A percentile compares a stretch with the other conserved stretches of the same genome.
These are phyloP conservation scores for Fraxinus cuspidata DNA, from an alignment of 257 asterid species.

Conservation along the genomic window DNA sequence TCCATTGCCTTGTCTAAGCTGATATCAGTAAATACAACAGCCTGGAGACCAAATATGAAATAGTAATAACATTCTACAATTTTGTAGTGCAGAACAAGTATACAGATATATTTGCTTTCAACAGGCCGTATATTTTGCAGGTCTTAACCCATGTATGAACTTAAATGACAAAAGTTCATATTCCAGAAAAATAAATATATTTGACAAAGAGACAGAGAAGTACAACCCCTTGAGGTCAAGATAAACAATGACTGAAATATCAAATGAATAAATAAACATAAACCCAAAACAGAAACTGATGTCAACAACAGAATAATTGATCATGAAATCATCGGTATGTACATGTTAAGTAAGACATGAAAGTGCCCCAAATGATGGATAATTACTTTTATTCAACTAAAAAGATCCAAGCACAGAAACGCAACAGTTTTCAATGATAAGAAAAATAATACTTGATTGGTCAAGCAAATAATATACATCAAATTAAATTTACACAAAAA, in stretches of 20 bases:
- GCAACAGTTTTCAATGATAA: neutral
- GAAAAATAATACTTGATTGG: neutral
- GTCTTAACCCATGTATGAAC: neutral
- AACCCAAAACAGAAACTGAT: no score
- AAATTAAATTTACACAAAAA: neutral
- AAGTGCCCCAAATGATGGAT: neutral
- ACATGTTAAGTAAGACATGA: neutral
- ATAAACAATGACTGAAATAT: neutral
- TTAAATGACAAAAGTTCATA: neutral
- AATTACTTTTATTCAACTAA: neutral
- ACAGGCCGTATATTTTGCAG: neutral
- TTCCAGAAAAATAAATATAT: neutral
- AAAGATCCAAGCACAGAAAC: constrained; percentile 4
- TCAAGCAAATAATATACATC: neutral
- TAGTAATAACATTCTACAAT: neutral
- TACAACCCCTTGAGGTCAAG: neutral
- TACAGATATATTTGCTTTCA: neutral
- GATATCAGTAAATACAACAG: constrained; percentile 48
- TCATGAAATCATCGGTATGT: neutral
- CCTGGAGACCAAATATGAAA: constrained; percentile 27
- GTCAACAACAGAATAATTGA: neutral
- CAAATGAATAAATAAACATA: neutral
- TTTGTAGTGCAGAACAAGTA: neutral
- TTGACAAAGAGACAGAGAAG: neutral
- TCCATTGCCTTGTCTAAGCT: constrained; percentile 44